phyloP scores from a whole-genome alignment of 2,329 filamentous ascomycete genomes.

The Clonostachys solani region DNA sequence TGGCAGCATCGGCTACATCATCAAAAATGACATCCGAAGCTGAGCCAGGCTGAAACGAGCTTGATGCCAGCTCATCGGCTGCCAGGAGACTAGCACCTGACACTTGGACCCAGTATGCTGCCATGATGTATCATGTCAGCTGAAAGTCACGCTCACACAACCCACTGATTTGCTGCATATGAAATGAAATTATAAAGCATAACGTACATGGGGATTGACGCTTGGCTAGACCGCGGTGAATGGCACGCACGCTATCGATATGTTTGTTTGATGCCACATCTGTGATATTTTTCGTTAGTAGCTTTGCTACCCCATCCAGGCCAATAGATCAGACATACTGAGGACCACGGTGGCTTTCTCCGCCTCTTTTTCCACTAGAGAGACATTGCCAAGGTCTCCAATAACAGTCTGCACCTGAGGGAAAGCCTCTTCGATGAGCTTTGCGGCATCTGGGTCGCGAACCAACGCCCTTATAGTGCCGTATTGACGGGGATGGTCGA shows the following conservation, averaged over 20 bases:
- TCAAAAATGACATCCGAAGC: slow-evolving; percentile 21
- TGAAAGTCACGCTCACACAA: no score
- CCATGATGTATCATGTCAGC: neutral
- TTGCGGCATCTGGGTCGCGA: neutral
- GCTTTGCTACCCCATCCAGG: neutral
- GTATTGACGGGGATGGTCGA: slow-evolving; percentile 3
- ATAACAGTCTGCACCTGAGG: slow-evolving; percentile 18
- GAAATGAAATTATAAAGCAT: neutral
- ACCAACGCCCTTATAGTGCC: neutral
- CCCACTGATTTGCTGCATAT: no score
- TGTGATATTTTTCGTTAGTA: neutral
- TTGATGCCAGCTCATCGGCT: slow-evolving; percentile 20
- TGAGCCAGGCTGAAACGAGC: slow-evolving; percentile 20
- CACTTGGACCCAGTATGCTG: slow-evolving; percentile 22
- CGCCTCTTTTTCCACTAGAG: neutral
- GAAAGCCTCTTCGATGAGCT: slow-evolving; percentile 5
- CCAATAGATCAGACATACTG: neutral
- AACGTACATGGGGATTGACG: neutral
- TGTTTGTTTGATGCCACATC: neutral
- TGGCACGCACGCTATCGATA: neutral
- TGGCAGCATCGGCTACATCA: slow-evolving; percentile 21
- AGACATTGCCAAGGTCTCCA: slow-evolving; percentile 20
- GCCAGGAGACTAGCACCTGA: slow-evolving; percentile 29
- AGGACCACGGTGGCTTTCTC: neutral
- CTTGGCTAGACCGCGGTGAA: neutral